phyloP scores from a whole-genome alignment of 2,329 filamentous ascomycete genomes.

The Didymella exigua region DNA sequence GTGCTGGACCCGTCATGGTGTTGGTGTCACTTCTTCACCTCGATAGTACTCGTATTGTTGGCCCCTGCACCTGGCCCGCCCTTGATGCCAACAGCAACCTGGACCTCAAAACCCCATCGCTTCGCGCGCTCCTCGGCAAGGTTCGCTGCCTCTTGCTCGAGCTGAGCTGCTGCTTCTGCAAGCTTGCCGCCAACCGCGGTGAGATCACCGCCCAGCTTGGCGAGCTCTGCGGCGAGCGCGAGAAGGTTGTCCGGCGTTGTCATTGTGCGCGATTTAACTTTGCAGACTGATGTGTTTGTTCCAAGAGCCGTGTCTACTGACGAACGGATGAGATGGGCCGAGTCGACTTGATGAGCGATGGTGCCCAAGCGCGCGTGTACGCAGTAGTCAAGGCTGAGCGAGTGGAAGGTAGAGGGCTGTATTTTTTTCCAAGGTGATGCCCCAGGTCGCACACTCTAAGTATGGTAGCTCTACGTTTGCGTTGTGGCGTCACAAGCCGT shows the following conservation, averaged over 20 bases:
- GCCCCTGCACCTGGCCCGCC: slow-evolving; percentile 9
- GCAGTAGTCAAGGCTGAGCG: neutral
- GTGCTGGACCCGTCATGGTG: neutral
- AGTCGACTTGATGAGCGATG: neutral
- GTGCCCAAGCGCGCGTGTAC: neutral
- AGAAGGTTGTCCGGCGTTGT: slow-evolving; percentile 30
- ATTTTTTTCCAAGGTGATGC: neutral
- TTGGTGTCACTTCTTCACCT: slow-evolving; percentile 15
- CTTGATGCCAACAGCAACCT: slow-evolving; percentile 24
- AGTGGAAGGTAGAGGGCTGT: neutral
- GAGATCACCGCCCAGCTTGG: slow-evolving; percentile 22
- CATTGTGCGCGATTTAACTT: slow-evolving; percentile 10
- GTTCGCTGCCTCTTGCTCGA: slow-evolving; percentile 34
- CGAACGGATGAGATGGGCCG: neutral
- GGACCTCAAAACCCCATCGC: slow-evolving; percentile 32
- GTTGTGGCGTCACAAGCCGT: neutral
- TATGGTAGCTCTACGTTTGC: neutral
- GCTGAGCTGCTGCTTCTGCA: slow-evolving; percentile 18
- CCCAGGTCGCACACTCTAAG: neutral
- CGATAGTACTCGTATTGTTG: slow-evolving; percentile 15
- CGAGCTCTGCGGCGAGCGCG: slow-evolving; percentile 28
- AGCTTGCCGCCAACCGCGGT: slow-evolving; percentile 23
- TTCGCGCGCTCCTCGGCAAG: slow-evolving; percentile 29
- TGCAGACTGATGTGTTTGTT: neutral
- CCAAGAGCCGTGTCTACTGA: neutral